Evolutionary conservation across 140 eudicot genomes (phyloP).

Genomic region (Bidens hawaiensis): DNA sequence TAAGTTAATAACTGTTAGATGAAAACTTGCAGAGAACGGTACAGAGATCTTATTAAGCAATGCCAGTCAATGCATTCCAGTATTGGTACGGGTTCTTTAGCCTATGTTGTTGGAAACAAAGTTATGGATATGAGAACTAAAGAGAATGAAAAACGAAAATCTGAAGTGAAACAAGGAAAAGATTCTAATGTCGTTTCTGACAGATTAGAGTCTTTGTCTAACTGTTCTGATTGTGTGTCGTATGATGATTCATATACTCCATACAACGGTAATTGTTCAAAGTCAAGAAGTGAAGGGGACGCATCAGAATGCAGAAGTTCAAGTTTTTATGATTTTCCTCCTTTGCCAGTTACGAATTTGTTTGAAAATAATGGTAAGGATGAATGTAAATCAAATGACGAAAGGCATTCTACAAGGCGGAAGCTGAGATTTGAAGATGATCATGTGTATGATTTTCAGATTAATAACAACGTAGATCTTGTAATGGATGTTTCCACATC

Average conservation of each 20-base stretch:
- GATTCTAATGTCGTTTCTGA: slow-evolving; percentile 40
- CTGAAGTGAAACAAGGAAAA: slow-evolving; percentile 42
- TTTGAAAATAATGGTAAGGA: slow-evolving; percentile 43
- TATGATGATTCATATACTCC: slow-evolving; percentile 56
- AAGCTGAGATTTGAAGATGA: slow-evolving; percentile 52
- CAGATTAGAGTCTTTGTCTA: slow-evolving; percentile 36
- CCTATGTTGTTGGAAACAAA: slow-evolving; percentile 82
- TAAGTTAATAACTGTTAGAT: slow-evolving; percentile 8
- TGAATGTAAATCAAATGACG: slow-evolving; percentile 36
- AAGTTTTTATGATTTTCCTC: slow-evolving; percentile 69
- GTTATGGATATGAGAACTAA: slow-evolving; percentile 90
- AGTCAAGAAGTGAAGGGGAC: slow-evolving; percentile 38
- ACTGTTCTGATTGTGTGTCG: slow-evolving; percentile 43
- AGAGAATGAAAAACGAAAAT: slow-evolving; percentile 50
- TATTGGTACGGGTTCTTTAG: slow-evolving; percentile 91
- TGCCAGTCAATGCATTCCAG: slow-evolving; percentile 93
- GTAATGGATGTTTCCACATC: slow-evolving; percentile 55
- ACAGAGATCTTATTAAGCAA: slow-evolving; percentile 71
- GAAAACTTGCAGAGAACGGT: slow-evolving; percentile 67
- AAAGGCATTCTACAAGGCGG: slow-evolving; percentile 42
- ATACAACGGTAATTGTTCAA: slow-evolving; percentile 31
- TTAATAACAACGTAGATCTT: slow-evolving; percentile 71
- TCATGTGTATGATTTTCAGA: slow-evolving; percentile 71
- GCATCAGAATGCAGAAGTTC: slow-evolving; percentile 40
- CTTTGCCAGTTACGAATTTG: slow-evolving; percentile 74